Conservation (phyloP, 1,139 yeast species). For the Geotrichum carabidarum region DNA sequence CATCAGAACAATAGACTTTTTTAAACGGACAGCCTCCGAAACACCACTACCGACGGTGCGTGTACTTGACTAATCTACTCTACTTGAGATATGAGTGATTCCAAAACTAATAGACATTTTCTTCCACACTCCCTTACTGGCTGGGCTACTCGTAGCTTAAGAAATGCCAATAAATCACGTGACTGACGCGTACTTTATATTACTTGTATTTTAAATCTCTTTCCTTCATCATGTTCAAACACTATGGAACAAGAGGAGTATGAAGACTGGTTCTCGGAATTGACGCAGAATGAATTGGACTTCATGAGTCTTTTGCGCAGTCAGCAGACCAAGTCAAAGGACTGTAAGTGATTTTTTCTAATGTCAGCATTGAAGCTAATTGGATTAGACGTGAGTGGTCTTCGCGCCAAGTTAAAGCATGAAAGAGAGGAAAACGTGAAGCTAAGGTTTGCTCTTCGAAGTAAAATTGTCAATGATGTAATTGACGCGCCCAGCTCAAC, state of each 20-base stretch:
- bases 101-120: background rate
- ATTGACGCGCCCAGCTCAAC: background rate
- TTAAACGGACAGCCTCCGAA: constrained; percentile 28
- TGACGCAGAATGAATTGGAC: constrained; percentile 10
- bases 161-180: no score
- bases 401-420: constrained; percentile 8
- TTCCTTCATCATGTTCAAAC: background rate
- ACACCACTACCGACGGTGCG: constrained; percentile 25
- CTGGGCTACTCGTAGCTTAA: no score
- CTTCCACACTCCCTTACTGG: no score
- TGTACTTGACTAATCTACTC: constrained; percentile 17
- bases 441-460: constrained; percentile 4
- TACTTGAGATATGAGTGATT: no score
- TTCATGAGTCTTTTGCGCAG: constrained; percentile 5
- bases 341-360: constrained; percentile 4
- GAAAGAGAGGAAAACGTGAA: constrained; percentile 12
- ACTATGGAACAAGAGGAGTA: constrained; percentile 16
- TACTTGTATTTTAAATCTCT: no score
- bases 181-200: no score
- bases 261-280: constrained; percentile 10
- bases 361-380: background rate
- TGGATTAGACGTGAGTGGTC: constrained; percentile 4
- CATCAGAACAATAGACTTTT: constrained; percentile 38
- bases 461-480: constrained; percentile 4
- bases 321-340: constrained; percentile 6